Evolutionary conservation across 345 rosid genomes (phyloP).

Genomic region (Rubroshorea leprosula): DNA sequence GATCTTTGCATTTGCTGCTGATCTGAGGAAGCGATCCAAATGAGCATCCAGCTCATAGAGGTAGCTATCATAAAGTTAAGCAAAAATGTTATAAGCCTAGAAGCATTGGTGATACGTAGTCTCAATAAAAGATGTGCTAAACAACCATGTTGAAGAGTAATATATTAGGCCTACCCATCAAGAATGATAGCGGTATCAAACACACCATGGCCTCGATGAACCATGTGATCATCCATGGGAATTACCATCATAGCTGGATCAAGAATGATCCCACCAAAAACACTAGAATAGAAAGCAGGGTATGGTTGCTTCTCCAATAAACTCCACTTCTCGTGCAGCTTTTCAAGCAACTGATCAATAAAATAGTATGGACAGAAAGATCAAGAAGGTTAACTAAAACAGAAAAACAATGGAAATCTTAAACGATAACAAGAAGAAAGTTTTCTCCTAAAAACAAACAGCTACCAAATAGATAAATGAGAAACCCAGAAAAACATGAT

Average conservation of each 20-base stretch:
- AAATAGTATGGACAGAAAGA: background rate
- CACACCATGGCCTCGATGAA: constrained; percentile 69
- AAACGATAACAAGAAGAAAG: too few relatives aligned
- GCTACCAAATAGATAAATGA: background rate
- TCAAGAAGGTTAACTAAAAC: background rate
- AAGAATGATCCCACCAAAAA: constrained; percentile 56
- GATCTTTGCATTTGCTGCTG: constrained; percentile 53
- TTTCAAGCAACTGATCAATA: constrained; percentile 41
- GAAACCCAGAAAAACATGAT: background rate
- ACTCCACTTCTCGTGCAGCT: constrained; percentile 55
- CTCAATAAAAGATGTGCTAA: too few relatives aligned
- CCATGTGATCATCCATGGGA: constrained; percentile 77
- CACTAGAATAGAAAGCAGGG: constrained; percentile 69
- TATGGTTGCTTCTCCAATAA: constrained; percentile 44
- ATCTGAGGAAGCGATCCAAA: constrained; percentile 54
- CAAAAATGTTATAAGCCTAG: background rate
- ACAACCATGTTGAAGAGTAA: background rate
- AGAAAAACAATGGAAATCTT: background rate
- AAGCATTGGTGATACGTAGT: too few relatives aligned
- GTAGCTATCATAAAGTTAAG: constrained; percentile 26
- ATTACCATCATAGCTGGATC: constrained; percentile 71
- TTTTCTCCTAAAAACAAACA: background rate
- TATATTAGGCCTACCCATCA: constrained; percentile 39
- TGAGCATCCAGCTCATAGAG: constrained; percentile 64
- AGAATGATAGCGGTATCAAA: constrained; percentile 61